Evolutionary conservation across 305 asterid species (phyloP).

Genomic region (Solanum hybrid): DNA sequence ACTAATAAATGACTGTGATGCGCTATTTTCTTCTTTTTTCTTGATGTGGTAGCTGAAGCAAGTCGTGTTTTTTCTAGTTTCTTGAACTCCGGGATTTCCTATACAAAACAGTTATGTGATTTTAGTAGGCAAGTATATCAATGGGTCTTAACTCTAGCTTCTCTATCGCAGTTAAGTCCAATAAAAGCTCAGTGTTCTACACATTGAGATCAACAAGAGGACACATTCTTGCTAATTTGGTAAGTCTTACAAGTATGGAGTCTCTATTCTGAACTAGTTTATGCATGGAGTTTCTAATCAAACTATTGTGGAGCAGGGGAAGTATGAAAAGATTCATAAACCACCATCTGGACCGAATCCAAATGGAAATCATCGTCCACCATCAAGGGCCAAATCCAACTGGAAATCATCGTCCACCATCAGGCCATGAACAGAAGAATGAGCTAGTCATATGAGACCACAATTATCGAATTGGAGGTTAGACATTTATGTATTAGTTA

Average conservation of each 20-base stretch:
- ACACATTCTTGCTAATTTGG: constrained; percentile 19
- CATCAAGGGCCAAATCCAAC: constrained; percentile 22
- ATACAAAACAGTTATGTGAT: background rate
- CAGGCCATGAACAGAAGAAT: constrained; percentile 17
- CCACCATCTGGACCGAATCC: constrained; percentile 68
- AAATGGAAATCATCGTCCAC: constrained; percentile 46
- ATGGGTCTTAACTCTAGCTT: constrained; percentile 6
- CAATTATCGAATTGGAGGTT: constrained; percentile 6
- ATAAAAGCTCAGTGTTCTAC: constrained; percentile 23
- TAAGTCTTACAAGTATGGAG: constrained; percentile 13
- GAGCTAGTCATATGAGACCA: constrained; percentile 1
- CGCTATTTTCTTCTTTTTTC: background rate
- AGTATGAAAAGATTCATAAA: constrained; percentile 29
- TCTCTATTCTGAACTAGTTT: background rate
- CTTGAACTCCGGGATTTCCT: background rate
- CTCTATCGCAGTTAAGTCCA: constrained; percentile 29
- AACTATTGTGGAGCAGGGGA: constrained; percentile 23
- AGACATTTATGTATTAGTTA: constrained; percentile 9
- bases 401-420: background rate
- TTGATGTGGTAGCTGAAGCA: background rate
- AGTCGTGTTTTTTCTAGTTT: background rate
- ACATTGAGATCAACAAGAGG: constrained; percentile 17
- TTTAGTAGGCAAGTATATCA: background rate
- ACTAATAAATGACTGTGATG: background rate
- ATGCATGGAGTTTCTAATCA: background rate